Evolutionary conservation across 2,329 filamentous ascomycete genomes (phyloP).

Genomic region (Pleoardoris graminearum): DNA sequence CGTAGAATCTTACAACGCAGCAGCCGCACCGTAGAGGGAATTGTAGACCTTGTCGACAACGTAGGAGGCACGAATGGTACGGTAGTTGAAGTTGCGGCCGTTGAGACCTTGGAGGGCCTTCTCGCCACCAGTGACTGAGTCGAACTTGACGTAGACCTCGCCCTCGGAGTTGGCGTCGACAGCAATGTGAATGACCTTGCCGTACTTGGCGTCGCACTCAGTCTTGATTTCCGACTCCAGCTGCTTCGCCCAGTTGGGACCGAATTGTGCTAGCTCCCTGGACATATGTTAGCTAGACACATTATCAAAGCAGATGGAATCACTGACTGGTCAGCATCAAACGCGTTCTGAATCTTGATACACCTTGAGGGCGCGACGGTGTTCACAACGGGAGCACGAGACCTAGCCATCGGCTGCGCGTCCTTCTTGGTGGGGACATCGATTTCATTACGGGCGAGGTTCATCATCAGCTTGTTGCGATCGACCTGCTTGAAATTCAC

Average conservation of each 20-base stretch:
- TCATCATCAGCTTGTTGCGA: conserved; percentile 97
- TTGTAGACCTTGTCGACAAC: conserved; percentile 99
- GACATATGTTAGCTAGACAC: conserved; percentile 19
- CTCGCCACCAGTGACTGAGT: conserved; percentile 90
- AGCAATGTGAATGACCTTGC: conserved; percentile 94
- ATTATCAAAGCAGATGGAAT: neutral
- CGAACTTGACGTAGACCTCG: conserved; percentile 98
- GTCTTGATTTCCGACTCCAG: conserved; percentile 89
- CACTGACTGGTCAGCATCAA: conserved; percentile 86
- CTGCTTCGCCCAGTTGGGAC: conserved; percentile 76
- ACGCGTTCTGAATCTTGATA: conserved; percentile 94
- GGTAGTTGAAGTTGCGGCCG: conserved; percentile 91
- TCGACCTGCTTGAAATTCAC: conserved; percentile 99
- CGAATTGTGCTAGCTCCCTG: conserved; percentile 33
- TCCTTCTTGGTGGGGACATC: conserved; percentile 65
- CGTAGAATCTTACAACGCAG: conserved; percentile 24
- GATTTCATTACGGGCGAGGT: conserved; percentile 79
- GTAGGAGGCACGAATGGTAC: conserved; percentile 89
- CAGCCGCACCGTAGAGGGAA: conserved; percentile 66
- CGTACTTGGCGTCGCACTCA: conserved; percentile 95
- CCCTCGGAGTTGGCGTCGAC: conserved; percentile 91
- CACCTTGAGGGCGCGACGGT: conserved; percentile 87
- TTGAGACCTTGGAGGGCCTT: conserved; percentile 98
- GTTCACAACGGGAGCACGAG: conserved; percentile 77
- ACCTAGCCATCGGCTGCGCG: conserved; percentile 58